A percentile compares a stretch with the other conserved stretches of the same genome.
Evolutionary conservation across 2,329 filamentous ascomycete species (phyloP).

Genomic region (Dothideomycetidae sp.): DNA sequence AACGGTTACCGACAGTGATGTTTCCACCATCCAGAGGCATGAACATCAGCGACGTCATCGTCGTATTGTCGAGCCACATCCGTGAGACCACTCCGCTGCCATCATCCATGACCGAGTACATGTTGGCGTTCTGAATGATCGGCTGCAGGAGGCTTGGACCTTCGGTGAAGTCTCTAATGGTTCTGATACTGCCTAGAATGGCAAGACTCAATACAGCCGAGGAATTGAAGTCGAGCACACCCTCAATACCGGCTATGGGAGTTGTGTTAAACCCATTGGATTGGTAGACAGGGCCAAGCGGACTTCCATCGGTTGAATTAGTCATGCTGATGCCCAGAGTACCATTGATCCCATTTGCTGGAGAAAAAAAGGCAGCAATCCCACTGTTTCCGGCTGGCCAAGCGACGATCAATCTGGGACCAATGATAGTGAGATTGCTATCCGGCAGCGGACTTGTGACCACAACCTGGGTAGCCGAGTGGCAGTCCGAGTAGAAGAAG

Average conservation of each 20-base stretch:
- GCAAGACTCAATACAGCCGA: constrained; percentile 42
- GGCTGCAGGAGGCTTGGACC: constrained; percentile 39
- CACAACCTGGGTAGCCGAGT: constrained; percentile 44
- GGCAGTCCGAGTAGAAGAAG: constrained; percentile 52
- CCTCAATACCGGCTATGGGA: constrained; percentile 33
- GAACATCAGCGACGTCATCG: constrained; percentile 40
- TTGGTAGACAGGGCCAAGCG: constrained; percentile 34
- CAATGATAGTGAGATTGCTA: constrained; percentile 41
- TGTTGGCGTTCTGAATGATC: constrained; percentile 41
- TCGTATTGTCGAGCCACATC: constrained; percentile 49
- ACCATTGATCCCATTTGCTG: constrained; percentile 39
- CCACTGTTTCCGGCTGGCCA: constrained; percentile 55
- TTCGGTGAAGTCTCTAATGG: constrained; percentile 49
- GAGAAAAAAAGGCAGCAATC: constrained; percentile 41
- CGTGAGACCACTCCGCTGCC: constrained; percentile 37
- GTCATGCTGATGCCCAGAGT: constrained; percentile 39
- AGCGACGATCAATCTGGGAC: constrained; percentile 33
- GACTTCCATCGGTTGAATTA: constrained; percentile 31
- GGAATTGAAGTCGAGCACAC: constrained; percentile 43
- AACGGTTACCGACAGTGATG: constrained; percentile 30
- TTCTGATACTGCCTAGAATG: constrained; percentile 48
- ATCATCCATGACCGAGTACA: constrained; percentile 26
- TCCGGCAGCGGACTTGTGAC: constrained; percentile 42
- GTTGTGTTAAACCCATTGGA: constrained; percentile 15
- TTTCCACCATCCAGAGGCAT: constrained; percentile 21